Conservation (phyloP, 805 yeast species). For the Yamadazyma laniorum region DNA sequence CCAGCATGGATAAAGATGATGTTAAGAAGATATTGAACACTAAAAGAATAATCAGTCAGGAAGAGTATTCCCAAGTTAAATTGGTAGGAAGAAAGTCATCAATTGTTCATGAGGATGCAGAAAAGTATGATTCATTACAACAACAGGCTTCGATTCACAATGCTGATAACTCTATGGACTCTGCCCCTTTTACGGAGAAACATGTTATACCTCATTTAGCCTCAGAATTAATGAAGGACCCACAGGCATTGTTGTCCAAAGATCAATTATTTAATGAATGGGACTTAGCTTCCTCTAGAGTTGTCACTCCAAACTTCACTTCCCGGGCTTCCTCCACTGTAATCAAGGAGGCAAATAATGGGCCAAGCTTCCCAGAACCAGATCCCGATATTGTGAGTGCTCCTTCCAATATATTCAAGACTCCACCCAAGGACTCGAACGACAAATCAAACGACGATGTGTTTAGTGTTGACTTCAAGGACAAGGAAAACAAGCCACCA, state of each 20-base stretch:
- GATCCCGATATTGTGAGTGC: constrained; percentile 27
- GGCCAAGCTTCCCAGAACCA: constrained; percentile 31
- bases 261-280: constrained; percentile 31
- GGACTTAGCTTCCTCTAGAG: constrained; percentile 13
- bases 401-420: constrained; percentile 23
- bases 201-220: constrained; percentile 38
- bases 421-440: constrained; percentile 22
- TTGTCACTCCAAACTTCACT: neutral
- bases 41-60: constrained; percentile 38
- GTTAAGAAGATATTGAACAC: constrained; percentile 39
- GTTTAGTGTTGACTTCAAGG: constrained; percentile 1
- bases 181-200: constrained; percentile 6
- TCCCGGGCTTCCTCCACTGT: constrained; percentile 13
- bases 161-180: constrained; percentile 18
- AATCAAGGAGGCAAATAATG: constrained; percentile 10
- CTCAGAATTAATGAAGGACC: constrained; percentile 29
- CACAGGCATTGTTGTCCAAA: constrained; percentile 26
- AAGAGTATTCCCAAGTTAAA: constrained; percentile 38
- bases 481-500: constrained; percentile 8
- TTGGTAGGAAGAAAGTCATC: constrained; percentile 27
- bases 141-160: constrained; percentile 35
- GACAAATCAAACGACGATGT: neutral
- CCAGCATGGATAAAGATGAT: constrained; percentile 48
- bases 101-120: constrained; percentile 23
- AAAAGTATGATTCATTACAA: constrained; percentile 27